Evolutionary conservation across 1,139 yeast species (phyloP), one percentile per base, ranked within the genome.

Genomic region (Arxiozyma slooffiae): DNA sequence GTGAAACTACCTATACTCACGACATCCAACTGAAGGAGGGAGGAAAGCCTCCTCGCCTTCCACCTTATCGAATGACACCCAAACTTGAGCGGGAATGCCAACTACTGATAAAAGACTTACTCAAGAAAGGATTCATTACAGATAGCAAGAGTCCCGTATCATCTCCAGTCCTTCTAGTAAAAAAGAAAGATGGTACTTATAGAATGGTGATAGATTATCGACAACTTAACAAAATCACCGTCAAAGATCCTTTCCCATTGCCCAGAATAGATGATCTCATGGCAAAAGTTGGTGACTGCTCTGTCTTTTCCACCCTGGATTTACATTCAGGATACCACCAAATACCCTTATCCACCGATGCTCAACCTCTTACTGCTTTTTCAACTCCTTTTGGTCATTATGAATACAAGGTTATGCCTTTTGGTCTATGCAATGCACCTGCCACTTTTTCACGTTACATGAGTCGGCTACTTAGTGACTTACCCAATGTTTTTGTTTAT

Each of bases 121-220:
- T 57, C 43, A 50, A 53, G 1, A 50, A 54, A 34, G 54, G 54
- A 14, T 52, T 57, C 41, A 53, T 54, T 11, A 38, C n/a, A 9
- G 55, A 55, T 2, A 59, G 60, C n/a, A 49, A 47, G 26, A 49
- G 59, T 7, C 59, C 60, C 7, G 51, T 50, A 16, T 51, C 56
- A 17, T 57, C 63, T 6, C 60, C 63, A 1, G 55, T 60, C 9
- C 48, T 58, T 5, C 47, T 60, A 24, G 61, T 59, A 8, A 55
- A 53, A 34, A 62, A 62, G 49, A 54, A 56, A 23, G 67, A 62
- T 44, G 56, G 54, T 5, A 24, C 58, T 16, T 61, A 54, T 48
- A 23, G 56, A 38, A 3, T 63, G 40, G 55, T 63, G 41, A 53
- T 63, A 5, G 68, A 65, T 49, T 65, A 58, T 43, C 50, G 67